Percentiles rank a stretch among this genome's conserved stretches.
Conservation (phyloP, 495 filamentous ascomycete genomes). For the Staphylotrichum longicolle region DNA sequence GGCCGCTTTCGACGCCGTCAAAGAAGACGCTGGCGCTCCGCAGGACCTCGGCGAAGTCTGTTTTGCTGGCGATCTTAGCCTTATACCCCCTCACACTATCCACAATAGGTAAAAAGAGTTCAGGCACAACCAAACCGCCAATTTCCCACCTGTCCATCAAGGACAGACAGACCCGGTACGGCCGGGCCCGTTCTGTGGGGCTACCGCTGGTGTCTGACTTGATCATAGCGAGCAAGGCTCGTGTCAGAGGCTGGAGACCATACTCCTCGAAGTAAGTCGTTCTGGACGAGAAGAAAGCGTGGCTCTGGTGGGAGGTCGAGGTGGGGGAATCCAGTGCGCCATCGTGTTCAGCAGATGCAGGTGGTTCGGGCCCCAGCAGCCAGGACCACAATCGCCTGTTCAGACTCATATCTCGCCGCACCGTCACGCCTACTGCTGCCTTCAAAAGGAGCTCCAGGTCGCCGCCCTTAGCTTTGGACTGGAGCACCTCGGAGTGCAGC, state of each 20-base stretch:
- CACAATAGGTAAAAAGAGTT: slow-evolving; percentile 84
- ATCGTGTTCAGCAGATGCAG: slow-evolving; percentile 45
- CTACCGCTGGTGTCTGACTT: slow-evolving; percentile 47
- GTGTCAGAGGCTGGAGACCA: slow-evolving; percentile 69
- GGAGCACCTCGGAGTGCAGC: slow-evolving; percentile 79
- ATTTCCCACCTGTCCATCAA: slow-evolving; percentile 99
- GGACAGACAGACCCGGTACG: slow-evolving; percentile 88
- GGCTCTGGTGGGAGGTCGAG: slow-evolving; percentile 46
- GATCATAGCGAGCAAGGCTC: slow-evolving; percentile 76
- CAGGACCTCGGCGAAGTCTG: slow-evolving; percentile 80
- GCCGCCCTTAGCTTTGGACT: slow-evolving; percentile 61
- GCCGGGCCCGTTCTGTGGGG: slow-evolving; percentile 72
- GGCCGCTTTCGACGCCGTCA: slow-evolving; percentile 88
- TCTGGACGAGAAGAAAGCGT: slow-evolving; percentile 45
- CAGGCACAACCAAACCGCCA: slow-evolving; percentile 80
- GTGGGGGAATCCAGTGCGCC: slow-evolving; percentile 48
- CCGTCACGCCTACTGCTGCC: slow-evolving; percentile 80
- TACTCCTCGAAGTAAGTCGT: slow-evolving; percentile 77
- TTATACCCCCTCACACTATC: slow-evolving; percentile 73
- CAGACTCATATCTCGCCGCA: slow-evolving; percentile 89
- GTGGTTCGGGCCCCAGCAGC: slow-evolving; percentile 81
- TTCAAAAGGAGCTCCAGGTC: slow-evolving; percentile 79
- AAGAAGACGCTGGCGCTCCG: slow-evolving; percentile 94
- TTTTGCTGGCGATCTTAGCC: slow-evolving; percentile 52
- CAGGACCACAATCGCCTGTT: slow-evolving; percentile 95